Base-by-base conservation (phyloP, 1,139 yeast species). In the Yarrowia galli region DNA sequence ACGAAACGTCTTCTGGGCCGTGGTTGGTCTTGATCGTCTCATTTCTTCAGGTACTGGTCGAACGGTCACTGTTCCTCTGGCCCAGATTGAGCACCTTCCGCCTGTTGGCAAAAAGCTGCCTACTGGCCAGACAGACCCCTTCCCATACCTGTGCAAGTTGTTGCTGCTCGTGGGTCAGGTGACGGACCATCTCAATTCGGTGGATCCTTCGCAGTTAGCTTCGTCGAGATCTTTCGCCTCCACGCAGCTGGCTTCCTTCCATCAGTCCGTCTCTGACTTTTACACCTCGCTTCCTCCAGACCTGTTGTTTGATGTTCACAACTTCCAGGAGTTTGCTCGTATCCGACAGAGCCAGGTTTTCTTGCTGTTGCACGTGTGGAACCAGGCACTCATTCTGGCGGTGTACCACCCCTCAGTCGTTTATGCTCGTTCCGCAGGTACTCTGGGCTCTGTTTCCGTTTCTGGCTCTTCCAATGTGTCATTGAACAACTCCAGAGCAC, bases 11-110 rank as follows among this genome's bases (percentile, higher is more conserved):
- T 74, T 75, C 51, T 74, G 76, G 77, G 69, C 75, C 1, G 74
- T 72, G 6, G 72, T 74, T 18, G 72, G 76, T 46, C 71, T 75
- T 9, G 77, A 75, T 58, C 69, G 77, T n/a, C 69, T 74, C 35
- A 72, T 74, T 22, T 73, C 74, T 2, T 74, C 74, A 45, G 77
- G 77, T 7, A 75, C 77, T 0, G 77, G 77, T 12, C 69, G 77
- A 8, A 69, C 60, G 6, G 69, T 70, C 10, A 71, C 75, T 0
- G 71, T 68, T 20, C 74, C 72, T 23, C 74, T 67, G 40, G 48
- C 67, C 15, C 74, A 69, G 46, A 71, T 73, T 25, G 75, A 72
- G 53, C 70, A 72, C 60, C 67, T 68, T 16, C 72, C 73, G 10
- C 72, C 71, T 8, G 54, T 69, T 1, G 69, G 70, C 12, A 61